Evolutionary conservation across 2,329 filamentous ascomycete genomes (phyloP), one percentile per base, ranked within the genome.

Genomic region (Xylaria polymorpha): DNA sequence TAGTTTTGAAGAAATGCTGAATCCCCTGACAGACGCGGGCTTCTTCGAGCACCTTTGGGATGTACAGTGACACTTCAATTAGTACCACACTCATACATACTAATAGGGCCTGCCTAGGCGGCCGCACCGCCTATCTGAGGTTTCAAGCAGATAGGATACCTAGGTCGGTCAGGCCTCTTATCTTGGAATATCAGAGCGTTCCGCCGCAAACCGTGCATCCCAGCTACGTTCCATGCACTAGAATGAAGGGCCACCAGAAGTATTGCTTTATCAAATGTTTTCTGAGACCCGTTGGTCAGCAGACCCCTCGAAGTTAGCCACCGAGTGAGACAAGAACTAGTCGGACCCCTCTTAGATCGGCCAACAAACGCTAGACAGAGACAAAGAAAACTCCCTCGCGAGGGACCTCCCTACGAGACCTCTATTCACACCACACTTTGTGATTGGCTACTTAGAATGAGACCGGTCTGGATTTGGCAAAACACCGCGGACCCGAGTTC

Each of bases 41-140:
- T 68, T 65, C 35, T 46, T 70, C 6, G 68, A 68, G 15, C 20
- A 4, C 12, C 37, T 66, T 41, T 58, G 57, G 32, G 65, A 60
- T 57, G 56, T 63, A 9, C 32, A 53, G 39, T 61, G n/a, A 57
- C 14, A 20, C 10, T 29, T 25, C n/a, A 43, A 48, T 56, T 15
- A 32, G 22, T 55, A 55, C 61, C 18, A 10, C 12, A 4, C 14
- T 14, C 29, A 35, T n/a, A 53, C 50, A 29, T 51, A 29, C 22
- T 32, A n/a, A n/a, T 29, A 15, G 12, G 46, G 4, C 46, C 20
- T 50, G 5, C 43, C 43, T 50, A 50, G 14, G 12, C 22, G 5
- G 6, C n/a, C n/a, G n/a, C 14, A 50, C 12, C 4, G 12, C 46
- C 9, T 25, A 50, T 15, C 22, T 14, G 14, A 50, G 25, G 20